A percentile compares a stretch with the other conserved stretches of the same genome.
Conservation (phyloP, 2,329 filamentous ascomycete genomes). For the Ceratocystis destructans region DNA sequence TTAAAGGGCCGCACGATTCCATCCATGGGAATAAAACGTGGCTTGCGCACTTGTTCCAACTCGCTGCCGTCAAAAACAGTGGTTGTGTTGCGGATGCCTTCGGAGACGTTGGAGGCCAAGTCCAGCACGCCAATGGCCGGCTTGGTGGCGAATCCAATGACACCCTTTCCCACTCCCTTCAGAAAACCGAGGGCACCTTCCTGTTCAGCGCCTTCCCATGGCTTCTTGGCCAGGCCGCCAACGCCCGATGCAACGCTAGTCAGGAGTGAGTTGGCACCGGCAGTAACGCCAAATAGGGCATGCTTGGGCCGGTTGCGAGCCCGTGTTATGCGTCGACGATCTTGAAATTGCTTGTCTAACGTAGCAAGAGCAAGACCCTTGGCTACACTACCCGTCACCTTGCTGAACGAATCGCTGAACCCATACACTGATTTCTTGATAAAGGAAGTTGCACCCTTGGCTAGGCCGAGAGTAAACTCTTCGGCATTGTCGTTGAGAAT, state of each 20-base stretch:
- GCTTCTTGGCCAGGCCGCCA: conserved; percentile 82
- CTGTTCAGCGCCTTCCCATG: conserved; percentile 87
- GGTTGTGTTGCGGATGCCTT: conserved; percentile 96
- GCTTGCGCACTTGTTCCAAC: conserved; percentile 84
- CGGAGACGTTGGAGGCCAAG: conserved; percentile 89
- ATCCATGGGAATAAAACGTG: conserved; percentile 81
- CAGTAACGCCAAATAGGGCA: conserved; percentile 87
- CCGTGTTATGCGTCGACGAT: conserved; percentile 82
- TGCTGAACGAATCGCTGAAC: conserved; percentile 92
- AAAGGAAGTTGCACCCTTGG: conserved; percentile 91
- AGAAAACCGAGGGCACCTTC: conserved; percentile 90
- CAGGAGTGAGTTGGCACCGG: conserved; percentile 87
- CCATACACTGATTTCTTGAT: conserved; percentile 98
- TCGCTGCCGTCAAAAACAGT: conserved; percentile 94
- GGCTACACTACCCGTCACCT: conserved; percentile 91
- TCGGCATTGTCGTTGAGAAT: conserved; percentile 94
- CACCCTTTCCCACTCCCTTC: conserved; percentile 91
- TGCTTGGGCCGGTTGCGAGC: conserved; percentile 93
- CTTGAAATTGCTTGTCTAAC: conserved; percentile 96
- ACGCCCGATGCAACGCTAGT: conserved; percentile 87
- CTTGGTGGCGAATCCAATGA: conserved; percentile 90
- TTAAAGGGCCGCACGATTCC: conserved; percentile 91
- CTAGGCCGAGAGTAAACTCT: conserved; percentile 86
- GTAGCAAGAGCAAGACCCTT: conserved; percentile 93
- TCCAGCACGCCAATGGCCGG: conserved; percentile 94